Evolutionary conservation across 352 stramenopile species (phyloP).

Genomic region (Phytopythium kandeliae): DNA sequence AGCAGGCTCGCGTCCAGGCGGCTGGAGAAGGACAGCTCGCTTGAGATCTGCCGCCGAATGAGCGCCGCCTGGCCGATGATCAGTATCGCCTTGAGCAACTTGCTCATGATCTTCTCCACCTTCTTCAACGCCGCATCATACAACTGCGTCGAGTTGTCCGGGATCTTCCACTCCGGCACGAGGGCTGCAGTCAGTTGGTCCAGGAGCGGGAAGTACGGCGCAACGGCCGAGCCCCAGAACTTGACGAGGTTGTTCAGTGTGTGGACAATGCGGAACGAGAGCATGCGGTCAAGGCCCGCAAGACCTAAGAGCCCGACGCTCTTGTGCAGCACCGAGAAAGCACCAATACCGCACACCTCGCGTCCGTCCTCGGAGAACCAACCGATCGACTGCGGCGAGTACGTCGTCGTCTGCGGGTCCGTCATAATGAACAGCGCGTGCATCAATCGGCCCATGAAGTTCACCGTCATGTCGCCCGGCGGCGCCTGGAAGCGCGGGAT

Average conservation of each 20-base stretch:
- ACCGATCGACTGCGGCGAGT: conserved; percentile 88
- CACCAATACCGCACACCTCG: conserved; percentile 87
- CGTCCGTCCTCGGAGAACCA: conserved; percentile 88
- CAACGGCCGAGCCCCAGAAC: conserved; percentile 87
- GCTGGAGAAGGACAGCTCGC: conserved; percentile 88
- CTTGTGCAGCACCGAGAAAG: conserved; percentile 87
- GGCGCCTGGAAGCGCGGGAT: conserved; percentile 90
- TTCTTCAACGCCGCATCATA: conserved; percentile 91
- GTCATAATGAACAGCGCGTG: conserved; percentile 92
- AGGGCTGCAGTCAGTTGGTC: conserved; percentile 84
- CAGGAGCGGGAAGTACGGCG: conserved; percentile 85
- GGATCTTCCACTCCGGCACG: conserved; percentile 86
- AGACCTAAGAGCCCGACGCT: conserved; percentile 90
- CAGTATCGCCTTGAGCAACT: conserved; percentile 89
- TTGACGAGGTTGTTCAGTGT: conserved; percentile 93
- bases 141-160: conserved; percentile 75
- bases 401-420: conserved; percentile 88
- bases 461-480: conserved; percentile 79
- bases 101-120: conserved; percentile 93
- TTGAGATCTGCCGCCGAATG: conserved; percentile 89
- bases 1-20: conserved; percentile 90
- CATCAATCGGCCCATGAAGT: conserved; percentile 93
- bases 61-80: conserved; percentile 93
- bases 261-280: conserved; percentile 91
- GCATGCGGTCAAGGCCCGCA: conserved; percentile 89